Base-by-base conservation (phyloP, 768 basidiomycete species). In the Amanita muscaria region DNA sequence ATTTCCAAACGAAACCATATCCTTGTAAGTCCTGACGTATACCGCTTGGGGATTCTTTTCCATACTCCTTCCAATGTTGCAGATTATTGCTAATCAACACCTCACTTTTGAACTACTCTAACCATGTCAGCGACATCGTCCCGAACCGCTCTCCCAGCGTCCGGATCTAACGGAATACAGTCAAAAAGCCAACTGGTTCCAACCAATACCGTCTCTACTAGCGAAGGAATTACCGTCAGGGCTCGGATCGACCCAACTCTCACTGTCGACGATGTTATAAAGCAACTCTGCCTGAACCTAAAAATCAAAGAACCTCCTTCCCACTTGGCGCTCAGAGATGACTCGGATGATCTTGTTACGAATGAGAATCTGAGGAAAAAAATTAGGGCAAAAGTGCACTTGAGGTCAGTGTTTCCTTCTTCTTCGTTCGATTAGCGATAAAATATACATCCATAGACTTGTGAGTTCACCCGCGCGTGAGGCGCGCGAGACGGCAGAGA, bases 211-310 rank as follows among this genome's bases (percentile, higher is more conserved):
- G 86, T 91, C 40, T 80, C 84, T 2, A 88, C 83, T 5, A 76
- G 72, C 45, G 81, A 86, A 15, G 86, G 86, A 33, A 54, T 73
- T 23, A 80, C 80, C 34, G 86, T 90, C 16, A 80, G 87, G 49
- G 81, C 86, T 9, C 78, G 88, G 48, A 91, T 91, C 52, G 88
- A 91, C 58, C 83, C 85, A 12, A 80, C 86, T 4, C 69, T 90
- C 23, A 79, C 82, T 5, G 88, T 89, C 41, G 79, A 85, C 42
- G 88, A 91, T 58, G 89, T 91, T 46, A 74, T 91, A 40, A 79
- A 77, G 45, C 87, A 89, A 60, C 73, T 91, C 8, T 89, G 88
- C 54, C 64, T 81, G 51, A 90, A 81, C 62, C 67, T 94, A 51
- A 80, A 83, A 61, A 79, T 90, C 47, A 77, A 77, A 47, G 87